A percentile compares a stretch with the other conserved stretches of the same genome.
phyloP scores from a whole-genome alignment of 176 grass and related monocot species.

The Miscanthus lutarioriparius region DNA sequence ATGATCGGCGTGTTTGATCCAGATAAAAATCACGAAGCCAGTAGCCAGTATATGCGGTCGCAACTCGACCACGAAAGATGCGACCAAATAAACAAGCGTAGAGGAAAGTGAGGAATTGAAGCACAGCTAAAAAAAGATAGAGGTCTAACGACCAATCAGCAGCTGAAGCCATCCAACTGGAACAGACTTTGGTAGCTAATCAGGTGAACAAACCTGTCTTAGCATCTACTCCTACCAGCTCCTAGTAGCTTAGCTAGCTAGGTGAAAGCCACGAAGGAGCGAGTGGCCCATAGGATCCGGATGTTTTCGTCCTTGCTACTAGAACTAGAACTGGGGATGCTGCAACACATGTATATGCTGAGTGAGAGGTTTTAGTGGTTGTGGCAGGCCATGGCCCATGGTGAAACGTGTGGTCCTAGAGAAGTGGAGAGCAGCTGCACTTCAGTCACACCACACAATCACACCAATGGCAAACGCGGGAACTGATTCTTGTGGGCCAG shows the following conservation, averaged over 20 bases:
- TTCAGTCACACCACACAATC: background rate
- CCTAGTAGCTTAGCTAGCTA: background rate
- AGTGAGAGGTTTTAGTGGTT: background rate
- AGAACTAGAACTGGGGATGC: background rate
- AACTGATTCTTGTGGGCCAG: slow-evolving; percentile 28
- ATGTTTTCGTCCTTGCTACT: background rate
- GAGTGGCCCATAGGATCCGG: background rate
- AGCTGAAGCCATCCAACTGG: background rate
- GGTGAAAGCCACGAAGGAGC: background rate
- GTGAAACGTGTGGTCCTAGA: background rate
- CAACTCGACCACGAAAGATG: background rate
- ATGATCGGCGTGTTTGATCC: too few relatives aligned
- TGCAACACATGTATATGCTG: background rate
- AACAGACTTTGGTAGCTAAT: background rate
- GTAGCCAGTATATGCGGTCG: too few relatives aligned
- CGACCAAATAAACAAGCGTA: background rate
- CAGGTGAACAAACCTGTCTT: background rate
- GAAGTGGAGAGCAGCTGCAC: background rate
- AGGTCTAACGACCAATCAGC: background rate
- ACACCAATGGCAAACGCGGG: background rate
- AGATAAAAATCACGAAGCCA: too few relatives aligned
- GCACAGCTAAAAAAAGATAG: background rate
- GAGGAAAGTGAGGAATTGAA: background rate
- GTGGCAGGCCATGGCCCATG: background rate
- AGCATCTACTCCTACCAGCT: background rate